Evolutionary conservation across 371 early-diverging fungal species (phyloP).

Genomic region (Mortierella sp.): DNA sequence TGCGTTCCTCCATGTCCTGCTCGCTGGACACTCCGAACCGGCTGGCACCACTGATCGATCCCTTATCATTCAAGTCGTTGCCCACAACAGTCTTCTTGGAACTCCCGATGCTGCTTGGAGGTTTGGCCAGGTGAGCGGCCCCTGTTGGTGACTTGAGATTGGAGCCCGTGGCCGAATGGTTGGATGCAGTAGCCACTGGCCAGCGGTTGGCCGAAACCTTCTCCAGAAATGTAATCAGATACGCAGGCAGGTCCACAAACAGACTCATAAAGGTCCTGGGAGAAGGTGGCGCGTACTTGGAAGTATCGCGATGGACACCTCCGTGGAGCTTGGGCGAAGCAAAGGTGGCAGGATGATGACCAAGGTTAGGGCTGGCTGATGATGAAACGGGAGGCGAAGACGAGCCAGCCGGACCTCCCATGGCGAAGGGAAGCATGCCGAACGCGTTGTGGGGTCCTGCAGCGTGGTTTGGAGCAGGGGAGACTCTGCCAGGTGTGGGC

Average conservation of each 20-base stretch:
- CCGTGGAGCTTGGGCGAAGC: constrained; percentile 22
- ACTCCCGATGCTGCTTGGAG: constrained; percentile 19
- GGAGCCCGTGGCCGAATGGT: constrained; percentile 8
- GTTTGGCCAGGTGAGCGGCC: constrained; percentile 1
- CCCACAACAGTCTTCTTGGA: constrained; percentile 12
- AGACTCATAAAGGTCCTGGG: constrained; percentile 76
- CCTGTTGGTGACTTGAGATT: constrained; percentile 32
- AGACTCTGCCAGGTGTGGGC: constrained; percentile 21
- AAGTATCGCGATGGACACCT: constrained; percentile 22
- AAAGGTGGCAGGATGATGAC: constrained; percentile 25
- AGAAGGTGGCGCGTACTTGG: constrained; percentile 64
- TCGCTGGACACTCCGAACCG: constrained; percentile 26
- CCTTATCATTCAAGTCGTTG: constrained; percentile 36
- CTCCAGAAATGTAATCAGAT: constrained; percentile 82
- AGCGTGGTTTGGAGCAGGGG: constrained; percentile 16
- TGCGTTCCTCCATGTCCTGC: constrained; percentile 67
- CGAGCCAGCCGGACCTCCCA: constrained; percentile 25
- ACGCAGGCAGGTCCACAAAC: constrained; percentile 82
- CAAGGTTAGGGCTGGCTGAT: constrained; percentile 30
- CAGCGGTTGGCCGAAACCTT: constrained; percentile 61
- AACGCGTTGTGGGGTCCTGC: constrained; percentile 37
- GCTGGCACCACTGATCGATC: constrained; percentile 51
- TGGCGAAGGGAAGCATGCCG: constrained; percentile 62
- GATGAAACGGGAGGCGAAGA: constrained; percentile 18
- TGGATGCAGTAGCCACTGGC: constrained; percentile 15